Evolutionary conservation across 2,329 filamentous ascomycete genomes (phyloP), one percentile per base, ranked within the genome.

Genomic region (Tolypocladium paradoxum): DNA sequence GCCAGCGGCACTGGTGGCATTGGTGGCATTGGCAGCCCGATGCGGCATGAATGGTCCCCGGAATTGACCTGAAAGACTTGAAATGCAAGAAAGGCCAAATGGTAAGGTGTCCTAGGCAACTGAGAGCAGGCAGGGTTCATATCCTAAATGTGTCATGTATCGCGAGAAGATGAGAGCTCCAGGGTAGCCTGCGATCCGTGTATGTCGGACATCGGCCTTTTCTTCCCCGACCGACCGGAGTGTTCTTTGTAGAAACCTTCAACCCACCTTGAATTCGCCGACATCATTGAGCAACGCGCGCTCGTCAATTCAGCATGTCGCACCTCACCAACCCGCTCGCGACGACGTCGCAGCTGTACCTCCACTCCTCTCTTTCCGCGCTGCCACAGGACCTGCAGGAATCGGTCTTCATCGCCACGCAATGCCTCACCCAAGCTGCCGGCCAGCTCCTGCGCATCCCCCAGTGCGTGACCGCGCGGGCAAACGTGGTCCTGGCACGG

Each of bases 401-500:
- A 64, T 79, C 81, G 57, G 75, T 91, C 57, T 84, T 86, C 61
- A 86, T 84, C 66, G 78, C 84, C 52, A 84, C 85, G 36, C 83
- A 87, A 65, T 80, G 81, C 60, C 78, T 92, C 45, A 88, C 86
- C 3, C 88, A 93, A 69, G 83, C 85, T 24, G 87, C 88, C 12
- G 88, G 88, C 33, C 78, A 95, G 50, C 79, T 97, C 20, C 78
- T 99, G 3, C 82, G 88, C 48, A 76, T 97, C 38, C 88, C 90
- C 7, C 90, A 96, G 66, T 88, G 90, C 60, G 82, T 89, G 38
- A 88, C 93, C 38, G 88, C 90, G 5, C 88, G 90, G 63, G 89
- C 91, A 3, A 88, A 91, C 64, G 83, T 96, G 40, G 71, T 93
- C 0, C 81, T 95, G 35, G 85, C 86, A 50, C 81, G 92, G 16